A percentile compares a stretch with the other conserved stretches of the same genome.
phyloP scores from a whole-genome alignment of 352 stramenopile species.

The Vaucheria bursata region DNA sequence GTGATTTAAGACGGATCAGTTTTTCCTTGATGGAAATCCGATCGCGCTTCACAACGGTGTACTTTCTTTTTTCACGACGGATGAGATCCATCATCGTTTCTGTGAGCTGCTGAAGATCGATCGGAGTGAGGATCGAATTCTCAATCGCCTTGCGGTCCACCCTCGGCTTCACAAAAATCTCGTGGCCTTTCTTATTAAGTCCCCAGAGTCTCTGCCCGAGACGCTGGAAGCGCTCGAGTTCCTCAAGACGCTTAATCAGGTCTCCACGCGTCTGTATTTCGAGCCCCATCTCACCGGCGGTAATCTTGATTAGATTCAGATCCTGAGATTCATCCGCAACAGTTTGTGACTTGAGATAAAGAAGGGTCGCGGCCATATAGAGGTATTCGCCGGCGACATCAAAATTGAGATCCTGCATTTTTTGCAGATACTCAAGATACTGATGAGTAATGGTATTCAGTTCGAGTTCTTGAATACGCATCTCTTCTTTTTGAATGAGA shows the following conservation, averaged over 20 bases:
- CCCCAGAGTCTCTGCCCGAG: neutral
- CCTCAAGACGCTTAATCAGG: neutral
- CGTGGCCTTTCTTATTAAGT: neutral
- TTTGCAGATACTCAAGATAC: neutral
- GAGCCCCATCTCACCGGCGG: neutral
- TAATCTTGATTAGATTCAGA: neutral
- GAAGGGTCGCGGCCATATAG: neutral
- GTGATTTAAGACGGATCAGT: neutral
- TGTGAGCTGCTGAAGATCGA: neutral
- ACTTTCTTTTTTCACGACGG: conserved; percentile 2
- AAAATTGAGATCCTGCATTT: conserved; percentile 6
- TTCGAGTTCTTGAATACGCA: neutral
- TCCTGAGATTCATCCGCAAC: neutral
- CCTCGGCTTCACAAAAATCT: neutral
- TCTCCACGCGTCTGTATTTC: neutral
- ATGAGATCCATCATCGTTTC: conserved; percentile 1
- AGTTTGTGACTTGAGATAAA: neutral
- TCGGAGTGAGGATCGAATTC: neutral
- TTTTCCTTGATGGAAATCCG: neutral
- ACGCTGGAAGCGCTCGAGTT: neutral
- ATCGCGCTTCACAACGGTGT: conserved; percentile 1
- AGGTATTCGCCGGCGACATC: conserved; percentile 1
- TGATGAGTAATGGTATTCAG: neutral
- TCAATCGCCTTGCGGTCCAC: neutral
- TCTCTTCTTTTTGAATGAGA: neutral